Conservation (phyloP, 2,329 filamentous ascomycete species). For the Lachnellula arida region DNA sequence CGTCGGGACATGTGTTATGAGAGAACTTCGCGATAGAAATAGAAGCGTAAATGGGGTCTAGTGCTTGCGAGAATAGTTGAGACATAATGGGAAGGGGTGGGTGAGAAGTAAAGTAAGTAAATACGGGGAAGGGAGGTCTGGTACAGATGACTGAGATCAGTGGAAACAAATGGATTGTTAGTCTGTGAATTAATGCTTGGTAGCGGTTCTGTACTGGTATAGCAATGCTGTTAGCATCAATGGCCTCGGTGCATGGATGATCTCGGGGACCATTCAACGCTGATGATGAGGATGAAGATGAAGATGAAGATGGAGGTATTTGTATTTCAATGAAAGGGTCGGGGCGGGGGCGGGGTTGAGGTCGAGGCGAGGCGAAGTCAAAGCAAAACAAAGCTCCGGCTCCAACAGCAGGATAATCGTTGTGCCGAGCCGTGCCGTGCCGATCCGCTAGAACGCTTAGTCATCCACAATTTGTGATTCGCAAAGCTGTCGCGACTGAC, state of each 20-base stretch:
- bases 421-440: neutral
- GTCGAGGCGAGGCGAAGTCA: neutral
- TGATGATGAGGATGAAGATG: neutral
- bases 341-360: neutral
- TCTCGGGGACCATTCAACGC: neutral
- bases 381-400: too few species aligned
- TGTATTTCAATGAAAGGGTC: neutral
- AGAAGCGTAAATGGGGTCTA: slow-evolving; percentile 15
- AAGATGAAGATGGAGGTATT: neutral
- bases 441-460: too few species aligned
- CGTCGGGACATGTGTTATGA: slow-evolving; percentile 21
- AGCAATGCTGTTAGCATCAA: slow-evolving; percentile 2
- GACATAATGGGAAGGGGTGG: slow-evolving; percentile 14
- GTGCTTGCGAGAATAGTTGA: slow-evolving; percentile 17
- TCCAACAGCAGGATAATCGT: neutral
- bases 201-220: neutral
- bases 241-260: neutral
- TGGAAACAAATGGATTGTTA: slow-evolving; percentile 1
- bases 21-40: slow-evolving; percentile 31
- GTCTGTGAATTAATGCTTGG: slow-evolving; percentile 7
- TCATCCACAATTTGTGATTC: too few species aligned
- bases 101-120: neutral
- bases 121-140: neutral
- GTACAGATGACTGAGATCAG: neutral
- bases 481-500: neutral